These are phyloP conservation scores for Phytophthora cajani DNA, from an alignment of 352 stramenopile genomes.

Conservation along the genomic window DNA sequence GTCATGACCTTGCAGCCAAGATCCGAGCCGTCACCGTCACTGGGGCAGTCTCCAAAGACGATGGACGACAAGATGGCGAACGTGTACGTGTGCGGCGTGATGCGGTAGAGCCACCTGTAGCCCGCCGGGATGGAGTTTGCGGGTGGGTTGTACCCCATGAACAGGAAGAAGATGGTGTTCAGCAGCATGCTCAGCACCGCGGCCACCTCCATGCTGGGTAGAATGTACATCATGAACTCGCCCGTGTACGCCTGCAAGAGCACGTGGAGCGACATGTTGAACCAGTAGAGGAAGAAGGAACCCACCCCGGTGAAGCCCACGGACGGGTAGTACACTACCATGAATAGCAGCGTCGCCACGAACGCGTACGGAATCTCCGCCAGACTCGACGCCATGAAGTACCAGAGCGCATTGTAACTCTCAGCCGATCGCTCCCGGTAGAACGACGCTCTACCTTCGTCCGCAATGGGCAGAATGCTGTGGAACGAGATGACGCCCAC, in stretches of 20 bases:
- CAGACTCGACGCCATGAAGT: slow-evolving; percentile 53
- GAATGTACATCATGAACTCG: slow-evolving; percentile 23
- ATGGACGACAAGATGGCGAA: slow-evolving; percentile 15
- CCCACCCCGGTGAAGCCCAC: slow-evolving; percentile 18
- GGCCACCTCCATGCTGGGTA: slow-evolving; percentile 23
- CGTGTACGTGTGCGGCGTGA: slow-evolving; percentile 25
- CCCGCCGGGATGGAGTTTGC: slow-evolving; percentile 19
- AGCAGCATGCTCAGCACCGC: slow-evolving; percentile 20
- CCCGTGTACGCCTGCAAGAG: slow-evolving; percentile 25
- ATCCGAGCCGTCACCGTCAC: background rate
- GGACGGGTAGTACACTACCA: slow-evolving; percentile 15
- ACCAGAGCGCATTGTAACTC: slow-evolving; percentile 82
- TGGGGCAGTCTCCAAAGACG: slow-evolving; percentile 19
- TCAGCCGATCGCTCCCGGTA: slow-evolving; percentile 86
- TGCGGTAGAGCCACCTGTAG: slow-evolving; percentile 33
- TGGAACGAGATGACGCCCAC: slow-evolving; percentile 72
- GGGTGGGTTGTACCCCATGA: slow-evolving; percentile 30
- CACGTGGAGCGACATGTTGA: slow-evolving; percentile 29
- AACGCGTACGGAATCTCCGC: slow-evolving; percentile 27
- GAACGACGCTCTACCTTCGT: slow-evolving; percentile 46
- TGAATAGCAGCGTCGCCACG: slow-evolving; percentile 8
- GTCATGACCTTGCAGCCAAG: slow-evolving; percentile 18
- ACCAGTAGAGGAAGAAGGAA: slow-evolving; percentile 26
- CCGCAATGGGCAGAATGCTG: slow-evolving; percentile 25
- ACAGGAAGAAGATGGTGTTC: slow-evolving; percentile 26